Evolutionary conservation across 495 filamentous ascomycete genomes (phyloP).

Genomic region (Sordaria brevicollis): DNA sequence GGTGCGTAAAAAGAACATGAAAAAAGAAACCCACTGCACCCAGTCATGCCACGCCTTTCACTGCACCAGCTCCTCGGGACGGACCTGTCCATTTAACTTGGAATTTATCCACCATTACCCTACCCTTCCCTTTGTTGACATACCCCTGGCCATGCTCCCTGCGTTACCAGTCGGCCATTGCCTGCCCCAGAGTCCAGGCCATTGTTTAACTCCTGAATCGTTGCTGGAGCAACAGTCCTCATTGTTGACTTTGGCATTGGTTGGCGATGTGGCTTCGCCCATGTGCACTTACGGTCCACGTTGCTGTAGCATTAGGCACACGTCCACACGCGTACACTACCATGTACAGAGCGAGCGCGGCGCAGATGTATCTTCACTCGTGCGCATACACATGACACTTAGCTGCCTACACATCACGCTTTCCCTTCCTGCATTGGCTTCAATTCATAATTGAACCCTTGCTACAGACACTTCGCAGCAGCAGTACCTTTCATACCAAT

Average conservation of each 20-base stretch:
- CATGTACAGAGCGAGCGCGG: too few species aligned
- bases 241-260: not conserved
- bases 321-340: not conserved
- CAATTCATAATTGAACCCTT: too few species aligned
- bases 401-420: too few species aligned
- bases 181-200: not conserved
- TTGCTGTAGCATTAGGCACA: not conserved
- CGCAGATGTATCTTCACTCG: too few species aligned
- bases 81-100: not conserved
- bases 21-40: not conserved
- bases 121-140: not conserved
- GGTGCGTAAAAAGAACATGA: conserved; percentile 52
- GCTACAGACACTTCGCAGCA: too few species aligned
- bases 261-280: not conserved
- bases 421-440: too few species aligned
- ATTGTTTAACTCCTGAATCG: not conserved
- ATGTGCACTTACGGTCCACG: not conserved
- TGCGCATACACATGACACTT: too few species aligned
- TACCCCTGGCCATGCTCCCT: not conserved
- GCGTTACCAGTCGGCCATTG: not conserved
- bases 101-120: not conserved
- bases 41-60: not conserved
- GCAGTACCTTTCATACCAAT: too few species aligned
- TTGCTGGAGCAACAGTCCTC: not conserved
- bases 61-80: not conserved